These are phyloP conservation scores for Sphagnum magellanicum DNA, from an alignment of 228 moss, liverwort and hornwort species.

Conservation along the genomic window DNA sequence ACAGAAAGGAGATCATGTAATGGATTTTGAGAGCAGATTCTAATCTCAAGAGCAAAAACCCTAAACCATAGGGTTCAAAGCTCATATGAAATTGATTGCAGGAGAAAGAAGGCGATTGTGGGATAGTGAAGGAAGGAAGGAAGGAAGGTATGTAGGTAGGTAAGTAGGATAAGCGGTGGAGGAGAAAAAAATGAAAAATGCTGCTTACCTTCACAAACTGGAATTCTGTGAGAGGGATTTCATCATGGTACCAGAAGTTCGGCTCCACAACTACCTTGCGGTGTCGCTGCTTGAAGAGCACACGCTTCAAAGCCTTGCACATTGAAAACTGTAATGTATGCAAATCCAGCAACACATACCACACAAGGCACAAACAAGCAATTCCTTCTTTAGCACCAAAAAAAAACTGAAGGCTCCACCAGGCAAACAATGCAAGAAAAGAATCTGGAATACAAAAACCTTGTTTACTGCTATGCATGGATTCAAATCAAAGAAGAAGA, in stretches of 20 bases:
- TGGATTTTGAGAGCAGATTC: no score
- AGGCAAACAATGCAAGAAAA: background rate
- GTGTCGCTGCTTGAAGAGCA: constrained; percentile 22
- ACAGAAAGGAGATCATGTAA: no score
- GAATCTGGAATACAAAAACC: background rate
- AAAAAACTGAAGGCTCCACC: background rate
- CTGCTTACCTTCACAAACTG: constrained; percentile 27
- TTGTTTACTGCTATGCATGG: background rate
- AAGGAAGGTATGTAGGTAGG: no score
- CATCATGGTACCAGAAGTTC: constrained; percentile 21
- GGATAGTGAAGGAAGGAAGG: no score
- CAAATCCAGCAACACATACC: background rate
- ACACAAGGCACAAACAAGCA: background rate
- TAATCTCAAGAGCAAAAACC: no score
- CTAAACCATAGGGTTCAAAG: no score
- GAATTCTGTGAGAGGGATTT: constrained; percentile 13
- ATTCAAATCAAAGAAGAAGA: background rate
- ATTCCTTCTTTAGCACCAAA: background rate
- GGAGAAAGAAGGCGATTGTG: no score
- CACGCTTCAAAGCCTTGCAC: constrained; percentile 32
- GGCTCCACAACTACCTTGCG: constrained; percentile 20
- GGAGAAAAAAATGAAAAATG: background rate
- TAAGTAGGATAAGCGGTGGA: background rate
- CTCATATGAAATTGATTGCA: no score
- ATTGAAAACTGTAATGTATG: constrained; percentile 21